These are phyloP conservation scores for Platanus orientalis DNA, from an alignment of 164 flowering plant genomes.

Conservation along the genomic window DNA sequence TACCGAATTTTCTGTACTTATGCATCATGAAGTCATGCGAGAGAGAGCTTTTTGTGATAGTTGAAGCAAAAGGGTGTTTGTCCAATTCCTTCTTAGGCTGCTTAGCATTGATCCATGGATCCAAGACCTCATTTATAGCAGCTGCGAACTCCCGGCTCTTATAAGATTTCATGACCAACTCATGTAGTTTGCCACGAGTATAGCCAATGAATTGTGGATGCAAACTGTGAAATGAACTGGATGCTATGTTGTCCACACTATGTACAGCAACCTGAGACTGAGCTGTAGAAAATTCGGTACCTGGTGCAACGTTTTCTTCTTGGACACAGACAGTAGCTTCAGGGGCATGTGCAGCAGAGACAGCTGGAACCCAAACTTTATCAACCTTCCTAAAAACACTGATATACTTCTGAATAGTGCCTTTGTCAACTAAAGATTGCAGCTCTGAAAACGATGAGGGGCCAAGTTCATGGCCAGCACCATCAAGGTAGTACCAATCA, in stretches of 20 bases:
- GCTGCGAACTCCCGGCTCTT: slow-evolving; percentile 92
- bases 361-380: slow-evolving; percentile 85
- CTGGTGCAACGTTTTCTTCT: slow-evolving; percentile 20
- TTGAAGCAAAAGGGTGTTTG: slow-evolving; percentile 29
- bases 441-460: slow-evolving; percentile 64
- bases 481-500: slow-evolving; percentile 94
- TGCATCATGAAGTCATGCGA: slow-evolving; percentile 10
- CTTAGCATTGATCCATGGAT: slow-evolving; percentile 84
- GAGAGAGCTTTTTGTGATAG: slow-evolving; percentile 14
- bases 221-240: slow-evolving; percentile 48
- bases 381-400: slow-evolving; percentile 84
- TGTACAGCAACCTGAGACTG: slow-evolving; percentile 17
- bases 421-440: slow-evolving; percentile 62
- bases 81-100: slow-evolving; percentile 85
- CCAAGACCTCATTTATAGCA: slow-evolving; percentile 88
- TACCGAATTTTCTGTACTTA: slow-evolving; percentile 46
- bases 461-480: slow-evolving; percentile 90
- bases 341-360: slow-evolving; percentile 29
- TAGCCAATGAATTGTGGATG: slow-evolving; percentile 95
- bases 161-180: slow-evolving; percentile 91
- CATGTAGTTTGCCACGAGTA: slow-evolving; percentile 88
- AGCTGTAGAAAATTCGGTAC: slow-evolving; percentile 24
- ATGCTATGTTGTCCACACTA: slow-evolving; percentile 11
- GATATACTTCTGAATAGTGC: slow-evolving; percentile 51
- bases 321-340: slow-evolving; percentile 21